Evolutionary conservation across 441 rosid genomes (phyloP).

Genomic region (Arabidopsis lyrata): DNA sequence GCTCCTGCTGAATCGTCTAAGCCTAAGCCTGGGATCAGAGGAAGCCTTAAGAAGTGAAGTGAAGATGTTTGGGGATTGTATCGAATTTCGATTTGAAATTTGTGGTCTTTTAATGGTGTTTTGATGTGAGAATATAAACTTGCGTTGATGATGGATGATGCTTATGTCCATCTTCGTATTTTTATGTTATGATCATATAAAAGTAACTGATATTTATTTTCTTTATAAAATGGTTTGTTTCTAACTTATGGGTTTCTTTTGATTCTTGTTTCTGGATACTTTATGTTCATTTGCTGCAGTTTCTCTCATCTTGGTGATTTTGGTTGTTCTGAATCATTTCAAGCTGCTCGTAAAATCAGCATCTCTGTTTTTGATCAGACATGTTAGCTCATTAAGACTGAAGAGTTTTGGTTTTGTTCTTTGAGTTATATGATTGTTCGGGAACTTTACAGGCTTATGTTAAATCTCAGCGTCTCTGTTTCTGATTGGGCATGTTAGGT

Average conservation of each 20-base stretch:
- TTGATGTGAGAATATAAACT: conserved; percentile 34
- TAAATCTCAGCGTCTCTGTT: not conserved
- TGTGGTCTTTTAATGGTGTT: conserved; percentile 16
- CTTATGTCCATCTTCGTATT: conserved; percentile 22
- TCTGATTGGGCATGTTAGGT: conserved; percentile 4
- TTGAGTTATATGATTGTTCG: too few relatives aligned
- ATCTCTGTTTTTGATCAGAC: conserved; percentile 16
- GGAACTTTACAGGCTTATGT: too few relatives aligned
- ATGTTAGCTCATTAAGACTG: not conserved
- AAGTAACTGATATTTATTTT: conserved; percentile 27
- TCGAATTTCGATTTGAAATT: conserved; percentile 1
- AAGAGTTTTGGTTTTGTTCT: too few relatives aligned
- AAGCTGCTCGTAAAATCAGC: not conserved
- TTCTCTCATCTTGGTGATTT: conserved; percentile 13
- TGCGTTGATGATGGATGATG: conserved; percentile 40
- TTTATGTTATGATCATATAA: conserved; percentile 26
- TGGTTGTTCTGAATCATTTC: not conserved
- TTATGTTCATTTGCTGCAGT: not conserved
- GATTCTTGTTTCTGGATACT: conserved; percentile 12
- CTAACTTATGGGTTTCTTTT: conserved; percentile 1
- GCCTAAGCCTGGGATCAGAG: conserved; percentile 50
- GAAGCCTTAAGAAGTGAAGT: conserved; percentile 47
- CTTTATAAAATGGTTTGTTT: conserved; percentile 14
- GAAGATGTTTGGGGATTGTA: not conserved
- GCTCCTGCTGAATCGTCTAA: conserved; percentile 47